phyloP scores from a whole-genome alignment of 23 red algal species.

The Cyanidioschyzon merolae region DNA sequence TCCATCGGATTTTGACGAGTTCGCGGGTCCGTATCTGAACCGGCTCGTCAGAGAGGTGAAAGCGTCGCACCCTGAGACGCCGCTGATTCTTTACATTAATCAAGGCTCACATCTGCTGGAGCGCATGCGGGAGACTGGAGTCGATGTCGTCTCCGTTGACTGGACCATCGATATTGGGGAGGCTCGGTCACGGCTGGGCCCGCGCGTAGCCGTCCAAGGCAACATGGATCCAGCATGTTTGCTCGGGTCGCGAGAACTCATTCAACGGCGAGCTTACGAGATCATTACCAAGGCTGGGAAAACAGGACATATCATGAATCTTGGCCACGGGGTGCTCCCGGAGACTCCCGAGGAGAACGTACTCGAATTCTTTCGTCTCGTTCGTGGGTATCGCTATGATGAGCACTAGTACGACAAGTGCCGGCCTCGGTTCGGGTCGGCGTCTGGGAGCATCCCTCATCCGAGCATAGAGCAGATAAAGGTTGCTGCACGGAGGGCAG shows the following conservation, averaged over 20 bases:
- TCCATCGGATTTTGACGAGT: constrained; percentile 83
- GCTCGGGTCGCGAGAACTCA: constrained; percentile 56
- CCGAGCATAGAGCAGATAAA: too few species aligned
- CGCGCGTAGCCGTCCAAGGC: constrained; percentile 62
- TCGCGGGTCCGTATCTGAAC: constrained; percentile 85
- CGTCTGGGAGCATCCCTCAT: too few species aligned
- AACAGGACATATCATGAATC: constrained; percentile 75
- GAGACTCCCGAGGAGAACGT: constrained; percentile 97
- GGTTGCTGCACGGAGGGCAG: too few species aligned
- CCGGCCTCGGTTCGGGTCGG: too few species aligned
- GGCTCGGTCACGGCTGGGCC: constrained; percentile 62
- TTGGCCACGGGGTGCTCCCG: constrained; percentile 92
- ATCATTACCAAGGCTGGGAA: constrained; percentile 70
- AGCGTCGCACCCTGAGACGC: constrained; percentile 47
- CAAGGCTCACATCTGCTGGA: constrained; percentile 76
- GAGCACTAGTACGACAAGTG: constrained; percentile 14
- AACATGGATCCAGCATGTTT: constrained; percentile 90
- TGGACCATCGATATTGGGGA: constrained; percentile 95
- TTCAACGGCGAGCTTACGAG: constrained; percentile 55
- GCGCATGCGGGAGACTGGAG: constrained; percentile 60
- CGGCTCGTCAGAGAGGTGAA: constrained; percentile 55
- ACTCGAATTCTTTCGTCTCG: constrained; percentile 63
- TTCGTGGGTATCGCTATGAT: constrained; percentile 51
- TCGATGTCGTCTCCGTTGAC: constrained; percentile 86
- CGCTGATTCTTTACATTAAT: constrained; percentile 91